Conservation (phyloP, 148 eudicot species). For the Vaccinium vitisidaea region DNA sequence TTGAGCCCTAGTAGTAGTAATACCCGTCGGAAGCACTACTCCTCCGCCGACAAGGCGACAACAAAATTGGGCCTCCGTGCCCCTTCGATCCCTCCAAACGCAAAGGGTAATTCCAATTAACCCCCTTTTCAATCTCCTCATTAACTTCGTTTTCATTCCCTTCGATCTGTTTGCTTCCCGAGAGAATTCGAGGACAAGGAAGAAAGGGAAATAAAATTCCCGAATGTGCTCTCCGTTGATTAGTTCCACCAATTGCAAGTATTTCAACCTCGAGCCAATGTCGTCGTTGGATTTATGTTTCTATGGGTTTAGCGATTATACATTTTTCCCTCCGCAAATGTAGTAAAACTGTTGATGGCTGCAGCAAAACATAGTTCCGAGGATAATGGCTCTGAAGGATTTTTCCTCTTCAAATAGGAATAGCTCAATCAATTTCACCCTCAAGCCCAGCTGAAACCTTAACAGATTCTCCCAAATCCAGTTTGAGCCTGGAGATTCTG, state of each 20-base stretch:
- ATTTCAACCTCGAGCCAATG: background rate
- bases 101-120: constrained; percentile 36
- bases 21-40: background rate
- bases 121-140: background rate
- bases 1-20: constrained; percentile 17
- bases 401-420: too few species aligned
- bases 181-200: background rate
- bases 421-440: too few species aligned
- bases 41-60: constrained; percentile 21
- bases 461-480: too few species aligned
- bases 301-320: background rate
- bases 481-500: too few species aligned
- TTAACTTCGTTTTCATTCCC: background rate
- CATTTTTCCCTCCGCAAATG: too few species aligned
- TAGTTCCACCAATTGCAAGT: background rate
- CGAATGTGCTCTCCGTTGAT: background rate
- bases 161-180: background rate
- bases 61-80: constrained; percentile 19
- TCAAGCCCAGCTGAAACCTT: too few species aligned
- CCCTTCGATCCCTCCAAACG: constrained; percentile 81
- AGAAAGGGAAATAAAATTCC: background rate
- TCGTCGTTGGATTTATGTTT: background rate
- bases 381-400: too few species aligned
- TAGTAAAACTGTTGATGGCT: too few species aligned
- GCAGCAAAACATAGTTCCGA: too few species aligned